Base-by-base conservation (phyloP, 306 rosid species). In the Casuarina glauca region DNA sequence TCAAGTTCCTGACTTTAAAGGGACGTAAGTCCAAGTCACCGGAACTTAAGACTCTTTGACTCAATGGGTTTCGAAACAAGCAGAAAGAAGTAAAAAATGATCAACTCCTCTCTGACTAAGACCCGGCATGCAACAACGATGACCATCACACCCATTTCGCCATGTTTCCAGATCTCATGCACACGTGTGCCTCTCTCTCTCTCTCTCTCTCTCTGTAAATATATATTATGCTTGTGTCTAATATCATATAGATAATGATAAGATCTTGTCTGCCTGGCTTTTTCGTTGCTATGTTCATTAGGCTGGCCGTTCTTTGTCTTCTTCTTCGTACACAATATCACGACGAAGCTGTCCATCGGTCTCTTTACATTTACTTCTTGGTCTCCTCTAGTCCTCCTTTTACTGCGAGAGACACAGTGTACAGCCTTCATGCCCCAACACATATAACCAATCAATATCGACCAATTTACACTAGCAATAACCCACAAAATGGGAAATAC, bases 211-310 rank as follows among this genome's bases (percentile, higher is more conserved):
- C 5, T 5, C 5, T 5, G 8, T 44, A 44, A 2, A 44, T 44
- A 5, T 44, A 44, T 44, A 44, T 44, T 44, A 44, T 44, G 51
- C 51, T 1, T 48, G 51, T 35, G 2, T 69, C 13, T 35, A 32
- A 63, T 51, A 63, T 39, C 52, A 55, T 5, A 44, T 61, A 80
- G 79, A 84, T 84, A 52, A 17, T 75, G 87, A 77, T 77, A 77
- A 84, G 87, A 84, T 84, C 77, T 68, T 84, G 82, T 80, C 87
- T 77, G 68, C 74, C 77, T 83, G 54, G 73, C 69, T 74, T 1
- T 43, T 62, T 68, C 38, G 4, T 5, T 15, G 38, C 66, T 76
- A 5, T 68, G 16, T 46, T 39, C 3, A 9, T 45, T 76, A 26
- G 32, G 32, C 32, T 26, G 32, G 71, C 15, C 2, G 20, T 5